A percentile compares a stretch with the other conserved stretches of the same genome.
Conservation (phyloP, 2,329 filamentous ascomycete genomes). For the Metarhizium sp. region DNA sequence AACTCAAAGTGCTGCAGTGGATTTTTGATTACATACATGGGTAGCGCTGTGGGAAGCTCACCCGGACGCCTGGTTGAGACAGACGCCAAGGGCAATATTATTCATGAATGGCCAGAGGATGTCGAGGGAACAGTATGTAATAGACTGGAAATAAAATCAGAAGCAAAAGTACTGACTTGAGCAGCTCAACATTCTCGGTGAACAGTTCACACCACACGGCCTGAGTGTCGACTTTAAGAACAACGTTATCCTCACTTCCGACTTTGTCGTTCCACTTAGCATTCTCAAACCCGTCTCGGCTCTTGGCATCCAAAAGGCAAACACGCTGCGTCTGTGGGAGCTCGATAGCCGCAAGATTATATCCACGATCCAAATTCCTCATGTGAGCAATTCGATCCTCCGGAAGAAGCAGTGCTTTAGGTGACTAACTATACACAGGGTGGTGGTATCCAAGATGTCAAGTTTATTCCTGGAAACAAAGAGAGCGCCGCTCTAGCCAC, state of each 20-base stretch:
- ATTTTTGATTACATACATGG: constrained; percentile 55
- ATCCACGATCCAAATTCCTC: constrained; percentile 50
- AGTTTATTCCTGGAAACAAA: constrained; percentile 52
- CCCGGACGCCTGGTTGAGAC: constrained; percentile 54
- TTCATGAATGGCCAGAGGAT: constrained; percentile 53
- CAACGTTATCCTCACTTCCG: constrained; percentile 49
- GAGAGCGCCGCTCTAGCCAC: constrained; percentile 51
- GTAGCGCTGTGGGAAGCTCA: constrained; percentile 46
- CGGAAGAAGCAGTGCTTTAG: neutral
- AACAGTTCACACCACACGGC: constrained; percentile 54
- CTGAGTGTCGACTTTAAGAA: constrained; percentile 48
- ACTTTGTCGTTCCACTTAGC: constrained; percentile 52
- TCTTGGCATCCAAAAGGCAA: constrained; percentile 40
- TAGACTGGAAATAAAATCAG: neutral
- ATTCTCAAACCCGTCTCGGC: constrained; percentile 46
- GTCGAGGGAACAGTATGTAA: constrained; percentile 28
- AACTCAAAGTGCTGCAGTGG: constrained; percentile 20
- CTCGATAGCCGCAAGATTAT: constrained; percentile 43
- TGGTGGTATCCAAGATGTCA: constrained; percentile 53
- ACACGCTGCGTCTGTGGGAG: constrained; percentile 52
- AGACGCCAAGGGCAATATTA: constrained; percentile 48
- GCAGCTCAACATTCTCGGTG: constrained; percentile 43
- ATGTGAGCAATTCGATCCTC: constrained; percentile 23
- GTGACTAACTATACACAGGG: constrained; percentile 22
- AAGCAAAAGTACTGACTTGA: neutral